These are phyloP conservation scores for Gracilaria vermiculophylla DNA, from an alignment of 23 red algal genomes.

Conservation along the genomic window DNA sequence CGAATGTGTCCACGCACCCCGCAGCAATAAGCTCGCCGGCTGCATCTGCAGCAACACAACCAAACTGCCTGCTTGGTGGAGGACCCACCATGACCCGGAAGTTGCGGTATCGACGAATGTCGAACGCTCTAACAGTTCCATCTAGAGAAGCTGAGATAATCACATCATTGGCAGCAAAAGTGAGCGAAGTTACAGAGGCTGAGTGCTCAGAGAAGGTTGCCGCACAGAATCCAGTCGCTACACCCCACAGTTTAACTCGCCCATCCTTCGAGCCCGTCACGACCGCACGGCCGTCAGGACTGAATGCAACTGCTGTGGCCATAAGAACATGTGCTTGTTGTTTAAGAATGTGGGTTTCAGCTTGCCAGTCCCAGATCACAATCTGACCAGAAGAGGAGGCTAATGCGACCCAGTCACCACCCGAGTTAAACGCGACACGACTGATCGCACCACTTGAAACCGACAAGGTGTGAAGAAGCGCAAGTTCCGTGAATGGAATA, in stretches of 20 bases:
- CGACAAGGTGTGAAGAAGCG: conserved; percentile 63
- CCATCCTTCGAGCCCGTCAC: conserved; percentile 88
- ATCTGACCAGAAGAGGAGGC: conserved; percentile 73
- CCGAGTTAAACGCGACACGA: conserved; percentile 54
- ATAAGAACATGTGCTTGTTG: conserved; percentile 85
- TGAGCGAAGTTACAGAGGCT: conserved; percentile 70
- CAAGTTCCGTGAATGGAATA: conserved; percentile 59
- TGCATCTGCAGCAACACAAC: conserved; percentile 73
- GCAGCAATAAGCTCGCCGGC: conserved; percentile 93
- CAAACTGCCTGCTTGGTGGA: conserved; percentile 78
- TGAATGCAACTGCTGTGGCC: conserved; percentile 73
- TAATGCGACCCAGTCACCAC: conserved; percentile 90
- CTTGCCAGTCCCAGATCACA: conserved; percentile 95
- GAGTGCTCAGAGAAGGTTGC: conserved; percentile 81
- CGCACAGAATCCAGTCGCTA: conserved; percentile 78
- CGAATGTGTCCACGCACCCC: conserved; percentile 85
- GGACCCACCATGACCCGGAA: conserved; percentile 85
- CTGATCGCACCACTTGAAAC: conserved; percentile 58
- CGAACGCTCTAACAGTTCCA: conserved; percentile 93
- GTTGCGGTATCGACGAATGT: conserved; percentile 84
- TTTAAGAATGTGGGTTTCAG: conserved; percentile 96
- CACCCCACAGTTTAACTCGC: conserved; percentile 91
- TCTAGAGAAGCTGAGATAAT: conserved; percentile 85
- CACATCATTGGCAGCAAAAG: conserved; percentile 85
- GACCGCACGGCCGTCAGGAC: conserved; percentile 82